These are phyloP conservation scores for Carex arenaria DNA, from an alignment of 202 grass and related monocot genomes.

Conservation along the genomic window DNA sequence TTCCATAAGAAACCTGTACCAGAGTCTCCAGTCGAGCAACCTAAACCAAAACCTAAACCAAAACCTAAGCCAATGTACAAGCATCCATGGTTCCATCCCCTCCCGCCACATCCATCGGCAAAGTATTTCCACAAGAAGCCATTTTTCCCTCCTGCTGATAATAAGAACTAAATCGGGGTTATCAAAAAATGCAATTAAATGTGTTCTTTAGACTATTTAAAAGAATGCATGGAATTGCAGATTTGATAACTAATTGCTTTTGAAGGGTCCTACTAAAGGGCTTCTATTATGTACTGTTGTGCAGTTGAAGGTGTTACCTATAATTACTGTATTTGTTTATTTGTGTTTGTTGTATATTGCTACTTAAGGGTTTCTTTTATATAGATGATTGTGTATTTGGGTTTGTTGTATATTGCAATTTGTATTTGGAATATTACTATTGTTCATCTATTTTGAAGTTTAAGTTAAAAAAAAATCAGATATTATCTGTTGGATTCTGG, in stretches of 20 bases:
- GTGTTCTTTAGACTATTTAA: background rate
- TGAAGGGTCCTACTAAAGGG: no score
- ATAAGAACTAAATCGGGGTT: background rate
- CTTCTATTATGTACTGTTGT: background rate
- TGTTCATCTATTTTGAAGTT: background rate
- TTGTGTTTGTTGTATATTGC: background rate
- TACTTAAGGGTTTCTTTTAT: background rate
- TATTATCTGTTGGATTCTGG: background rate
- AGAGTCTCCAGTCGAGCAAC: slow-evolving; percentile 23
- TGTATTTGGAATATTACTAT: background rate
- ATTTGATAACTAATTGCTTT: background rate
- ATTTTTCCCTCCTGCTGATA: background rate
- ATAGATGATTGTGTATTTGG: background rate
- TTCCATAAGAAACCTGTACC: slow-evolving; percentile 10
- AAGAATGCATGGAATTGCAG: no score
- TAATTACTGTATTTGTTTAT: background rate
- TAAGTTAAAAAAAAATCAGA: background rate
- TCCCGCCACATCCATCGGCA: background rate
- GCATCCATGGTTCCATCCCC: background rate
- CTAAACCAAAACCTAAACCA: background rate
- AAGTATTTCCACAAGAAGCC: slow-evolving; percentile 4
- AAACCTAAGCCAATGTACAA: slow-evolving; percentile 6
- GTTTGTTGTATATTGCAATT: background rate
- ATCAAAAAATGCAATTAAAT: background rate
- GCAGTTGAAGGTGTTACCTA: background rate